Base-by-base conservation (phyloP, 495 filamentous ascomycete genomes). In the Articulospora tetracladia region DNA sequence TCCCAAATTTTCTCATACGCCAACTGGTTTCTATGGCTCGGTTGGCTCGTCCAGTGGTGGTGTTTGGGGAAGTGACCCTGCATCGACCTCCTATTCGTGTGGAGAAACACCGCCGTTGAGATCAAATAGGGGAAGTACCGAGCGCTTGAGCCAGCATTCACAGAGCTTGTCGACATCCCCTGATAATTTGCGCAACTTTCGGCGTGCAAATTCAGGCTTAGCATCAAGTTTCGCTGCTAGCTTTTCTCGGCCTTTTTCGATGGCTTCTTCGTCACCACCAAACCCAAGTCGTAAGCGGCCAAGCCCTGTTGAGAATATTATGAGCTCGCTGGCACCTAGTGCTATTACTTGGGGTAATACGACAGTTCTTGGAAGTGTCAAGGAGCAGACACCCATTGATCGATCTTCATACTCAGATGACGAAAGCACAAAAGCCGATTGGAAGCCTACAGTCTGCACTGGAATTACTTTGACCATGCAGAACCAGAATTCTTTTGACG, bases 401-500 rank as follows among this genome's bases (percentile, higher is more conserved):
- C 73, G 72, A 47, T 59, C 58, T 30, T 78, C 78, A 11, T 61
- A 79, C 44, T 79, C 79, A 13, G 73, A 83, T 56, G 74, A 79
- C 63, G 65, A 67, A 20, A 65, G 50, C 25, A 59, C 27, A 70
- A 55, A 69, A 56, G 30, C 68, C 65, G 51, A 69, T 69, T 61
- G 77, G 80, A 13, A 76, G 78, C 28, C 63, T 71, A 23, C 69
- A 73, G 19, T 68, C 73, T 64, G 70, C 76, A 60, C 27, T 27
- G 27, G 78, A 12, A 70, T 78, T 57, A 71, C 69, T 59, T 79
- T 96, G 52, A 80, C 79, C 1, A 80, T 93, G 65, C 87, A 89
- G 66, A 92, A 97, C 58, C 86, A 89, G 63, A 79, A 80, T 41
- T 78, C 81, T 30, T 96, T 97, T 57, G 88, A 93, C 56, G 84